Conservation (phyloP, 208 protist genomes). For the Novymonas esmeraldas region DNA sequence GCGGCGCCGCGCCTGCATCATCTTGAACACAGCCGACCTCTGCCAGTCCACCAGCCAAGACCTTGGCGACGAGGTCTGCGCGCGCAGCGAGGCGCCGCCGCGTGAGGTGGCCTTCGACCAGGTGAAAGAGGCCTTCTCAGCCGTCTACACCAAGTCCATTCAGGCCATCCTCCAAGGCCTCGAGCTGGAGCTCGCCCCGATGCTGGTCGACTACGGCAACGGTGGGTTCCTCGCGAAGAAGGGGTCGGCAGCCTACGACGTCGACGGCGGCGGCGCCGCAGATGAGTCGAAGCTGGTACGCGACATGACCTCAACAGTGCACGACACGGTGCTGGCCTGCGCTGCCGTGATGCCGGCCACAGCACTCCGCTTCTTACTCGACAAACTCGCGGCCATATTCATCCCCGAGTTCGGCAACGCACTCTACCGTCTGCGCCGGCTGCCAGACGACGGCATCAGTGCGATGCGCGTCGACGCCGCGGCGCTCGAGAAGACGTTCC, state of each 20-base stretch:
- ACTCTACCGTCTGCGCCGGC: slow-evolving; percentile 65
- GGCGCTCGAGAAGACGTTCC: slow-evolving; percentile 74
- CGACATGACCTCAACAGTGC: slow-evolving; percentile 57
- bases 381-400: slow-evolving; percentile 75
- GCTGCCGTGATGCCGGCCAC: slow-evolving; percentile 49
- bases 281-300: slow-evolving; percentile 73
- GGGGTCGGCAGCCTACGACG: slow-evolving; percentile 11
- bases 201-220: slow-evolving; percentile 75
- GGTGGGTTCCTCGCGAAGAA: slow-evolving; percentile 44
- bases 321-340: slow-evolving; percentile 74
- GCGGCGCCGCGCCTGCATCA: slow-evolving; percentile 77
- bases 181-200: slow-evolving; percentile 49
- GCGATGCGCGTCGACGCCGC: slow-evolving; percentile 78
- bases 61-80: slow-evolving; percentile 81
- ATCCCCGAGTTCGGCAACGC: slow-evolving; percentile 74
- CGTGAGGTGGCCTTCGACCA: slow-evolving; percentile 78
- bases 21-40: slow-evolving; percentile 88
- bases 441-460: slow-evolving; percentile 64
- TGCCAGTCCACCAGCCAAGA: slow-evolving; percentile 77
- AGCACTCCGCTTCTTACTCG: slow-evolving; percentile 83
- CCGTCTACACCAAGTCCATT: slow-evolving; percentile 67
- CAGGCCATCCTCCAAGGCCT: slow-evolving; percentile 70
- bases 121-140: slow-evolving; percentile 76
- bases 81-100: slow-evolving; percentile 59
- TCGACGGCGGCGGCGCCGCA: slow-evolving; percentile 14